phyloP scores from a whole-genome alignment of 1,139 yeast genomes.

The Yamadazyma trypodendri region DNA sequence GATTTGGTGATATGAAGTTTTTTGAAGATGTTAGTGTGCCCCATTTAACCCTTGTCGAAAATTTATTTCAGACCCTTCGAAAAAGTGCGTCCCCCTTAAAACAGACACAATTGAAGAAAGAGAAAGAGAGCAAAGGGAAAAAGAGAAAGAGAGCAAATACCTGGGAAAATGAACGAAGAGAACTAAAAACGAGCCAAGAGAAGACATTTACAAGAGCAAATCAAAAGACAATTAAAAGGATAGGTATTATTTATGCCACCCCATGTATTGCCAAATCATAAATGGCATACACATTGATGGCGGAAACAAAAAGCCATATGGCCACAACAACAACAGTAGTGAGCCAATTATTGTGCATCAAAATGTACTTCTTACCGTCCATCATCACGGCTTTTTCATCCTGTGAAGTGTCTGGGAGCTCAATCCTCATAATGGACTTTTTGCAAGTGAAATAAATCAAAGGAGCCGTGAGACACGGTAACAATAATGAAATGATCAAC shows the following conservation, averaged over 20 bases:
- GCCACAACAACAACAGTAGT: conserved; percentile 44
- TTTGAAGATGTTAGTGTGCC: conserved; percentile 19
- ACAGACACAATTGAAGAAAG: no score
- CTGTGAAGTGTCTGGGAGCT: conserved; percentile 22
- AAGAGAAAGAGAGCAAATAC: no score
- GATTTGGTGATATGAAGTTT: conserved; percentile 25
- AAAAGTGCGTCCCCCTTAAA: conserved; percentile 7
- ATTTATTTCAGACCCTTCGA: conserved; percentile 1
- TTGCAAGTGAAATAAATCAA: conserved; percentile 71
- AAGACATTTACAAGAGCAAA: no score
- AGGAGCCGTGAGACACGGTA: conserved; percentile 78
- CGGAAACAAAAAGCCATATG: conserved; percentile 65
- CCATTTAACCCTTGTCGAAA: conserved; percentile 12
- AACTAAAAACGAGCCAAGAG: no score
- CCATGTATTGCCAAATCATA: conserved; percentile 58
- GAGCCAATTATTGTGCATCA: conserved; percentile 64
- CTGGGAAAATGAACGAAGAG: no score
- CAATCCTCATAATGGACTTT: conserved; percentile 59
- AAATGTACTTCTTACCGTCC: conserved; percentile 26
- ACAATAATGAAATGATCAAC: conserved; percentile 66
- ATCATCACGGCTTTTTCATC: conserved; percentile 8
- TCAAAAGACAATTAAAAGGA: no score
- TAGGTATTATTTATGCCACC: neutral
- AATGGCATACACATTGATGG: conserved; percentile 68
- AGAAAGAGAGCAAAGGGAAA: neutral